Evolutionary conservation across 208 protist genomes (phyloP).

Genomic region (Trypanosoma cruzi): DNA sequence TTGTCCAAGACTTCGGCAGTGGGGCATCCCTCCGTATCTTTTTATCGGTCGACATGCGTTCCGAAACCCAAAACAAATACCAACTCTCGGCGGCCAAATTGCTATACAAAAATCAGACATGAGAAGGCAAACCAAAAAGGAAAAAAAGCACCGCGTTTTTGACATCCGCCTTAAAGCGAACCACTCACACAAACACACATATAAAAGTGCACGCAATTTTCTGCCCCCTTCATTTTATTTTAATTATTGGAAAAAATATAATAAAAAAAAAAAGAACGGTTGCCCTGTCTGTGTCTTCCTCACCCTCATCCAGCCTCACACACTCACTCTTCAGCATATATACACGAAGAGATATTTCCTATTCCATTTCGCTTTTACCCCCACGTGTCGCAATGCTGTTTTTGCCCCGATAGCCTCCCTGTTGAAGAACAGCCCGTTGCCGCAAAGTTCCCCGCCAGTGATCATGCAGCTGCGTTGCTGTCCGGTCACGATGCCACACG

Average conservation of each 20-base stretch:
- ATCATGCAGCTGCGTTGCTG: constrained; percentile 68
- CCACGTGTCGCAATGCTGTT: constrained; percentile 19
- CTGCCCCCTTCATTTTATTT: neutral
- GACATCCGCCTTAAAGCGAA: neutral
- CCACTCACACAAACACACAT: neutral
- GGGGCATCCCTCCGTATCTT: constrained; percentile 15
- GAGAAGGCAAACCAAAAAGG: neutral
- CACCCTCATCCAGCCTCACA: too few relatives aligned
- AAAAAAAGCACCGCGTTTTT: neutral
- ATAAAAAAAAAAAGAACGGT: neutral
- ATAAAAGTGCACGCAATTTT: neutral
- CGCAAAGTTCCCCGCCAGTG: constrained; percentile 83
- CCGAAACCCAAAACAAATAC: neutral
- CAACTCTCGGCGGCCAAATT: neutral
- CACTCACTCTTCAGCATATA: neutral
- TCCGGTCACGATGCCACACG: constrained; percentile 67
- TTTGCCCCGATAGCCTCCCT: constrained; percentile 28
- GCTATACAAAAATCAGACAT: neutral
- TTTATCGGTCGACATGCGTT: constrained; percentile 15
- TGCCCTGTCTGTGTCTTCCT: neutral
- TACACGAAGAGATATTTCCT: neutral
- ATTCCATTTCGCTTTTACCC: neutral
- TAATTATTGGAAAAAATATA: neutral
- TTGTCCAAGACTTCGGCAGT: constrained; percentile 39
- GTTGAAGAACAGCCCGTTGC: constrained; percentile 35